Evolutionary conservation across 1,284 basidiomycete genomes (phyloP), one percentile per base, ranked within the genome.

Genomic region (Vanrija sp.): DNA sequence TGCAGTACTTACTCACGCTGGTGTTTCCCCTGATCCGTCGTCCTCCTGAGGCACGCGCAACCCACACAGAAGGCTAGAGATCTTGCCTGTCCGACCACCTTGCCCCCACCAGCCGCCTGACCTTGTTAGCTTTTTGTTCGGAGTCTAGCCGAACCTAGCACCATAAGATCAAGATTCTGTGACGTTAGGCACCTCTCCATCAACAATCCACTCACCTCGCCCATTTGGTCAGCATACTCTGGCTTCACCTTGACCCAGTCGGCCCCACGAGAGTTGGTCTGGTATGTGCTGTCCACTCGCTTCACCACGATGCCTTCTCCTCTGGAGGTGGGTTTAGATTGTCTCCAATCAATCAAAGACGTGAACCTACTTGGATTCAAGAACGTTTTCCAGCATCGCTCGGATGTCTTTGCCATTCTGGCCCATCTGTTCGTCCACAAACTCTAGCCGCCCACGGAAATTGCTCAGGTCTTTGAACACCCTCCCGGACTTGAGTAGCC

Each of bases 231-330:
- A 5, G 67, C 65, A 51, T 63, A 89, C 89, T 96, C 93, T 6
- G 93, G 93, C 72, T 96, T 97, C 38, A 94, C 87, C 76, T 97
- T 97, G 67, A 94, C 84, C 92, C 94, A 97, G 65, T 91, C 87
- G 66, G 85, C 83, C 64, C 88, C 90, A 51, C 93, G 82, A 1
- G 88, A 89, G 66, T 91, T 91, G 46, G 94, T 78, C 14, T 84
- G 80, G 73, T 98, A 98, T 57, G 85, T 82, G 0, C 87, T 84
- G 46, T 83, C 78, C 0, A 86, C 86, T 65, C 90, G 87, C 75
- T 97, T 98, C 57, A 97, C 82, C 5, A 97, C 88, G 12, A 98
- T 78, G 0, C 94, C 94, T 75, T 96, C 94, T 5, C 93, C 93
- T 55, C 89, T 85, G 53, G 14, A 12, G 14, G 7, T 14, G 15